These are phyloP conservation scores for Solanum chiquidenum DNA, from an alignment of 257 asterid species.

Conservation along the genomic window DNA sequence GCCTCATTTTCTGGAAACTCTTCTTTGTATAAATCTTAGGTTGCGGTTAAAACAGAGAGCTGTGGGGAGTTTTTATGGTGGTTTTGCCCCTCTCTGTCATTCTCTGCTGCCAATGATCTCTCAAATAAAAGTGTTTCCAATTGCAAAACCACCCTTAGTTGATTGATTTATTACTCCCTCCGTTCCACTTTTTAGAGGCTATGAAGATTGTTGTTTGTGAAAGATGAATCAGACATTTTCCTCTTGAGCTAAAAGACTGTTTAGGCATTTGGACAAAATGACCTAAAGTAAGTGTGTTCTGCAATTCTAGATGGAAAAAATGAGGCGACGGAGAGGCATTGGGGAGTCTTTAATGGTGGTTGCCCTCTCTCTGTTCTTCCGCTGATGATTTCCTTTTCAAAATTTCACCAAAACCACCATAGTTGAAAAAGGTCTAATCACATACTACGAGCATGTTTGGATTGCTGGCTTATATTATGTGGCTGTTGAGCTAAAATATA, in stretches of 20 bases:
- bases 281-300: neutral
- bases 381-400: neutral
- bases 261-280: neutral
- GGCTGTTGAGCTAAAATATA: neutral
- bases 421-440: neutral
- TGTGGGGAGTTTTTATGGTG: slow-evolving; percentile 6
- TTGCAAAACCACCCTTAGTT: neutral
- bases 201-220: neutral
- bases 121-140: neutral
- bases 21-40: slow-evolving; percentile 6
- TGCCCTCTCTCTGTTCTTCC: neutral
- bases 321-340: neutral
- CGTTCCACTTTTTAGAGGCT: neutral
- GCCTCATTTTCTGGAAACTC: neutral
- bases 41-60: neutral
- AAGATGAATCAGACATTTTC: neutral
- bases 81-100: slow-evolving; percentile 26
- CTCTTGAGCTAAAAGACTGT: neutral
- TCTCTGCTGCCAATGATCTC: slow-evolving; percentile 10
- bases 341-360: neutral
- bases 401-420: neutral
- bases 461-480: neutral
- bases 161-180: neutral
- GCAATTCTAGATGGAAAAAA: neutral
- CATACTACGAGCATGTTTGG: neutral